Evolutionary conservation across 345 rosid genomes (phyloP), one percentile per base, ranked within the genome.

Genomic region (Eucalyptus marginata): DNA sequence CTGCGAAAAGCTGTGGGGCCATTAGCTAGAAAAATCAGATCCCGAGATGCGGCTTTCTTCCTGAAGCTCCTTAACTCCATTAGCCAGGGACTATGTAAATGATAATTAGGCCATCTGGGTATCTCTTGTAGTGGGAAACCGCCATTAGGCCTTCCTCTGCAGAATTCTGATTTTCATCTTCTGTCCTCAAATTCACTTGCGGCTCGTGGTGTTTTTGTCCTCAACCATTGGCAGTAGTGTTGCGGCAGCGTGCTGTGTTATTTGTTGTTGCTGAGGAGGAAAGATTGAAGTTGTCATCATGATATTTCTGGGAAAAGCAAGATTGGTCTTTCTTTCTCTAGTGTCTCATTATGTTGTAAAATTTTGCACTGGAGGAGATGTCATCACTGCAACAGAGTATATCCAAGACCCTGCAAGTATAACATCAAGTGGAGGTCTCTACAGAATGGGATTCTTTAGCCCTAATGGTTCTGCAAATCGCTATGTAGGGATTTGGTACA

Each of bases 401-500:
- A 89, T 94, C 91, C 91, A 20, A 59, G 95, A 95, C 33, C 87
- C 95, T 50, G 91, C 89, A 64, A 76, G 87, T 86, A 92, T 94
- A 47, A 88, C 86, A 64, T 92, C 93, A 88, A 90, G 87, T 84
- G 86, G 14, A 31, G 90, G 93, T 3, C 15, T 76, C 56, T 94
- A 93, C 91, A 90, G 86, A 83, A 86, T 95, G 52, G 97, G 97
- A 50, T 94, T 95, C 93, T 95, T 95, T 89, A 94, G 92, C 90
- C 97, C 95, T 27, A 89, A 50, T 8, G 92, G 91, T 88, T 92
- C 95, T 51, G 89, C 89, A 18, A 17, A 89, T 88, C 89, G 93
- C 44, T 95, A 93, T 68, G 95, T 90, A 27, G 97, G 97, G 71
- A 93, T 95, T 36, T 95, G 96, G 97, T 94, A 89, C 86, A 92